Conservation (phyloP, 2,329 filamentous ascomycete species). For the Paracorniculantispora psalliotae region DNA sequence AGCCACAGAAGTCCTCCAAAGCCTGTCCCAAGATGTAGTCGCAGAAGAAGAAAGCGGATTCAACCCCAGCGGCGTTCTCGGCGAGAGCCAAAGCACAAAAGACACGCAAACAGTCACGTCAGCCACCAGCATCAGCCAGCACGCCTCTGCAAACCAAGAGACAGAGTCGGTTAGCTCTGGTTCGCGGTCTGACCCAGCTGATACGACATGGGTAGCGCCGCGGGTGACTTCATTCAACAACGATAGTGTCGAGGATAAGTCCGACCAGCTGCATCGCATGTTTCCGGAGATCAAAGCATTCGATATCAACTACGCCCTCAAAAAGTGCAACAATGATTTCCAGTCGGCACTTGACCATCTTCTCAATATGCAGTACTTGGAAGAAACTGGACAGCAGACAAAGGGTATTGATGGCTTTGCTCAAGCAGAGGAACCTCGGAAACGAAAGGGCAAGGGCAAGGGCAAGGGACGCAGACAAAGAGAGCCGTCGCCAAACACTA, state of each 20-base stretch:
- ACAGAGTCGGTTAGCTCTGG: slow-evolving; percentile 28
- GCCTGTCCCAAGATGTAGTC: slow-evolving; percentile 58
- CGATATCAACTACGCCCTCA: slow-evolving; percentile 62
- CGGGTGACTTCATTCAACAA: slow-evolving; percentile 31
- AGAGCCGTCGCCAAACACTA: slow-evolving; percentile 16
- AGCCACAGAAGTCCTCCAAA: slow-evolving; percentile 57
- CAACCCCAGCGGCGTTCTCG: slow-evolving; percentile 67
- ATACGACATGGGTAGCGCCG: slow-evolving; percentile 22
- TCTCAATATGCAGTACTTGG: slow-evolving; percentile 72
- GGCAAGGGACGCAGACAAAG: slow-evolving; percentile 27
- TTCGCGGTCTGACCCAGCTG: slow-evolving; percentile 19
- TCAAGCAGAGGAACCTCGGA: slow-evolving; percentile 41
- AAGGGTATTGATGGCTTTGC: slow-evolving; percentile 84
- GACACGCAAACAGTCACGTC: slow-evolving; percentile 21
- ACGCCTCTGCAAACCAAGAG: slow-evolving; percentile 23
- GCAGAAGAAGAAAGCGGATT: slow-evolving; percentile 71
- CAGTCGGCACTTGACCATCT: slow-evolving; percentile 72
- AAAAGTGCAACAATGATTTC: slow-evolving; percentile 62
- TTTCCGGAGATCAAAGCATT: slow-evolving; percentile 65
- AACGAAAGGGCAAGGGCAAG: slow-evolving; percentile 36
- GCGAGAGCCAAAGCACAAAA: slow-evolving; percentile 19
- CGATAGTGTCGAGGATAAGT: slow-evolving; percentile 56
- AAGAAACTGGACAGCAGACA: slow-evolving; percentile 56
- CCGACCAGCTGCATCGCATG: slow-evolving; percentile 58
- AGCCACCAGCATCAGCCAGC: slow-evolving; percentile 25